Percentiles rank a stretch among this genome's conserved stretches.
These are phyloP conservation scores for Anisodus acutangulus DNA, from an alignment of 257 asterid genomes.

Conservation along the genomic window DNA sequence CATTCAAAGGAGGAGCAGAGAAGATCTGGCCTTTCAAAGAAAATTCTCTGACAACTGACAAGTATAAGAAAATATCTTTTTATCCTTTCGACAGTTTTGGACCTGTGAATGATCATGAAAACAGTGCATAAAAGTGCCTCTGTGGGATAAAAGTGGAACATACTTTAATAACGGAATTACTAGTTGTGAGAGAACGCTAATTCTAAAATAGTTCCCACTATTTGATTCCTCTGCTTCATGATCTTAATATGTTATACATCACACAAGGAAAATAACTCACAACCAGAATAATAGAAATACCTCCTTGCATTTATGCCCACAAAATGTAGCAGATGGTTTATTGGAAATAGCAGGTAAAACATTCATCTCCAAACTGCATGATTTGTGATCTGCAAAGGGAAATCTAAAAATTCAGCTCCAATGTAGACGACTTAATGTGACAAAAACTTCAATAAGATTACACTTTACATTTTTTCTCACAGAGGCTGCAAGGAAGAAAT, in stretches of 20 bases:
- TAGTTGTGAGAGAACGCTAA: background rate
- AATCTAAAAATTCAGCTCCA: slow-evolving; percentile 33
- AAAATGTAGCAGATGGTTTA: slow-evolving; percentile 51
- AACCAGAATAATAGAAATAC: slow-evolving; percentile 45
- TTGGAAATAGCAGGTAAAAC: slow-evolving; percentile 49
- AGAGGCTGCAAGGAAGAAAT: slow-evolving; percentile 63
- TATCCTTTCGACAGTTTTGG: background rate
- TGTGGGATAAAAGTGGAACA: slow-evolving; percentile 3
- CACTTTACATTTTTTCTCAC: slow-evolving; percentile 80
- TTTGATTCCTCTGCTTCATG: background rate
- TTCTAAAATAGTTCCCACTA: background rate
- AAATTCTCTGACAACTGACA: background rate
- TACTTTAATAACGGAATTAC: background rate
- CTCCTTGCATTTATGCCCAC: slow-evolving; percentile 85
- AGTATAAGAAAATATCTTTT: slow-evolving; percentile 16
- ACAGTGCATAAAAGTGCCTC: background rate
- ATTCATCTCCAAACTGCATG: slow-evolving; percentile 57
- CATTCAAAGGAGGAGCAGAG: slow-evolving; percentile 14
- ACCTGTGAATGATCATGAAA: slow-evolving; percentile 3
- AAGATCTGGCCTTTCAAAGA: background rate
- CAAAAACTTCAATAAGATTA: slow-evolving; percentile 30
- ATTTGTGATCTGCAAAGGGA: slow-evolving; percentile 65
- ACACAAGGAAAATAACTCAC: background rate
- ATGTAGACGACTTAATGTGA: background rate
- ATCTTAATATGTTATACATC: slow-evolving; percentile 17